Evolutionary conservation across 2,329 filamentous ascomycete species (phyloP).

Genomic region (Botryotinia convoluta): DNA sequence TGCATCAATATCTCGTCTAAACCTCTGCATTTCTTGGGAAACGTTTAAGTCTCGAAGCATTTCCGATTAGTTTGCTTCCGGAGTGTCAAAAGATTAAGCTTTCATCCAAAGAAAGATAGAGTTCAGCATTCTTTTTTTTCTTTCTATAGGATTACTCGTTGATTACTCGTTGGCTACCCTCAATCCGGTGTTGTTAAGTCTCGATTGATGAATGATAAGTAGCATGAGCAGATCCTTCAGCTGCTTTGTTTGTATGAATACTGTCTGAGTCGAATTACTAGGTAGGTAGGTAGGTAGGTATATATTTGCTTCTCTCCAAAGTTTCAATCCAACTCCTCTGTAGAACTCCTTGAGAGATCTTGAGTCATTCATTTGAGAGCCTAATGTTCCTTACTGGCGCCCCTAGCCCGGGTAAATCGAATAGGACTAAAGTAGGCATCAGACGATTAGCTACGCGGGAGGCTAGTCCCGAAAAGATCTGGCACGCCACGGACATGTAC

Average conservation of each 20-base stretch:
- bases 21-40: constrained; percentile 3
- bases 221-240: neutral
- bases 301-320: neutral
- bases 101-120: neutral
- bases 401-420: constrained; percentile 2
- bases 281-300: neutral
- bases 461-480: neutral
- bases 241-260: neutral
- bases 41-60: neutral
- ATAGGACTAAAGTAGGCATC: neutral
- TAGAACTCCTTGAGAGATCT: neutral
- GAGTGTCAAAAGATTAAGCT: neutral
- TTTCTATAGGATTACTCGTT: neutral
- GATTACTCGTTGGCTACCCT: neutral
- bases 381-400: neutral
- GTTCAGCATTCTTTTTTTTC: neutral
- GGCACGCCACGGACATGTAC: neutral
- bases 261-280: neutral
- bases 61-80: neutral
- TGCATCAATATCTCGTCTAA: constrained; percentile 6
- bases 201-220: neutral
- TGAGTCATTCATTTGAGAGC: neutral
- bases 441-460: neutral
- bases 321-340: neutral
- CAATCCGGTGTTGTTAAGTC: neutral